A percentile compares a stretch with the other conserved stretches of the same genome.
Conservation (phyloP, 805 yeast species). For the Martiniozyma abietophila region DNA sequence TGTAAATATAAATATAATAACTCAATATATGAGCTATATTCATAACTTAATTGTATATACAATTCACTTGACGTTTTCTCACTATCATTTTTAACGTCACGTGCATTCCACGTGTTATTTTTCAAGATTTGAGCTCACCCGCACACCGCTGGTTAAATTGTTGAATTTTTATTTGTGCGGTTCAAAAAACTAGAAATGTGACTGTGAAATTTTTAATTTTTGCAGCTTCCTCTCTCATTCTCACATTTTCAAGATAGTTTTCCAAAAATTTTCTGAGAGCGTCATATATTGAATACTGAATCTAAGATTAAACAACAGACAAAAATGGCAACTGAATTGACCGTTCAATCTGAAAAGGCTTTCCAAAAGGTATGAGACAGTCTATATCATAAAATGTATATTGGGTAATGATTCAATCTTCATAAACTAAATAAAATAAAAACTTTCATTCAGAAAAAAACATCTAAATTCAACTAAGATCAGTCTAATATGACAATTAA, state of each 20-base stretch:
- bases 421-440: too few species aligned
- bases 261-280: conserved; percentile 4
- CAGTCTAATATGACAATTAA: too few species aligned
- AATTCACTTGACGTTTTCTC: too few species aligned
- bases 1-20: too few species aligned
- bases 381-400: not conserved
- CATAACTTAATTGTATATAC: too few species aligned
- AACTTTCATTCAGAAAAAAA: too few species aligned
- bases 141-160: not conserved
- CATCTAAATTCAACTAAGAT: too few species aligned
- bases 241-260: conserved; percentile 1
- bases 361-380: conserved; percentile 88
- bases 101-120: conserved; percentile 2
- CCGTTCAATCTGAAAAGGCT: conserved; percentile 99
- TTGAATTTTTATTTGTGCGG: too few species aligned
- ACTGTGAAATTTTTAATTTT: conserved; percentile 1
- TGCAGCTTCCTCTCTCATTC: too few species aligned
- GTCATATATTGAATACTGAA: not conserved
- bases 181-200: too few species aligned
- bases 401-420: too few species aligned
- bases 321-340: conserved; percentile 96
- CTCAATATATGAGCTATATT: too few species aligned
- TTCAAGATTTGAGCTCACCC: not conserved
- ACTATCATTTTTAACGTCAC: not conserved
- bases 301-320: conserved; percentile 14